Conservation (phyloP, 805 yeast genomes). For the Cyberlindnera misumaiensis region DNA sequence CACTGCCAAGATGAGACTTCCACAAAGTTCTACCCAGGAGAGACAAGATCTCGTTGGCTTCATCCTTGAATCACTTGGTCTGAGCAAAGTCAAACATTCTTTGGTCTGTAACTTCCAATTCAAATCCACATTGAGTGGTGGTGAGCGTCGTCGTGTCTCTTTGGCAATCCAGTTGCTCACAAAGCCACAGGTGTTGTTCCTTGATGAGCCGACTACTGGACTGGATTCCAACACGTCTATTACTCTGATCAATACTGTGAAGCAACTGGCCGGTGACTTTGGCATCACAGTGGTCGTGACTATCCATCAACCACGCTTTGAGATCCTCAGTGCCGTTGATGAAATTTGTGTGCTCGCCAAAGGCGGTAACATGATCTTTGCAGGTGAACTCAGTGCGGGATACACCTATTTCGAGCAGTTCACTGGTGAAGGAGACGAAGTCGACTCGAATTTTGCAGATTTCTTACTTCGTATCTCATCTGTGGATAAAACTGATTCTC, state of each 20-base stretch:
- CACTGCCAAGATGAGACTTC: slow-evolving; percentile 67
- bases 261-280: slow-evolving; percentile 42
- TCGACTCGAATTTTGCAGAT: slow-evolving; percentile 50
- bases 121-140: slow-evolving; percentile 61
- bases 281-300: slow-evolving; percentile 72
- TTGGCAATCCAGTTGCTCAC: slow-evolving; percentile 72
- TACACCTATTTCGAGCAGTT: slow-evolving; percentile 44
- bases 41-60: slow-evolving; percentile 48
- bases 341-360: slow-evolving; percentile 60
- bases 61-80: slow-evolving; percentile 56
- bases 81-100: slow-evolving; percentile 57
- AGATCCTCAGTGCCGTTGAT: slow-evolving; percentile 64
- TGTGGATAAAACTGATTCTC: slow-evolving; percentile 37
- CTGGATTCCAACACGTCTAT: slow-evolving; percentile 74
- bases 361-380: slow-evolving; percentile 45
- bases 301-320: slow-evolving; percentile 81
- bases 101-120: slow-evolving; percentile 36
- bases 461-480: slow-evolving; percentile 51
- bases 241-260: slow-evolving; percentile 53
- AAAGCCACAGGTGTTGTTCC: slow-evolving; percentile 67
- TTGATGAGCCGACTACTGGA: slow-evolving; percentile 90
- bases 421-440: slow-evolving; percentile 25
- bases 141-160: slow-evolving; percentile 73
- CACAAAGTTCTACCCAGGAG: slow-evolving; percentile 37
- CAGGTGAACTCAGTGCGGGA: slow-evolving; percentile 37